Evolutionary conservation across 2,329 filamentous ascomycete genomes (phyloP).

Genomic region (Aspergillus felis): DNA sequence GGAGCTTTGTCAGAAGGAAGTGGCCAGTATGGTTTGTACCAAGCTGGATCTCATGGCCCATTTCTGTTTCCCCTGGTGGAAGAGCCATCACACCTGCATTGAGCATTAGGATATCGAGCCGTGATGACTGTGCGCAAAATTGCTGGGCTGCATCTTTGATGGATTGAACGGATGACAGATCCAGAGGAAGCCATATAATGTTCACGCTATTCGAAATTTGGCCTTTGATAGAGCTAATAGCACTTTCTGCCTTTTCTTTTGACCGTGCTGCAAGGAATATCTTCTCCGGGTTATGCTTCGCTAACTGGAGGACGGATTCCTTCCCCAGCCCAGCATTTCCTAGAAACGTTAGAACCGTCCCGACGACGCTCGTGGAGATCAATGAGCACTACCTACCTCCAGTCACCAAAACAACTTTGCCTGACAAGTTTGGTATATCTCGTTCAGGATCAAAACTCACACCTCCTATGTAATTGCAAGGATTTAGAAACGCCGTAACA

Average conservation of each 20-base stretch:
- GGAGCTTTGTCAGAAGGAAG: slow-evolving; percentile 33
- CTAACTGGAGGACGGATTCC: slow-evolving; percentile 39
- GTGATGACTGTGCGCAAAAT: too few relatives aligned
- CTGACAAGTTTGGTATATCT: slow-evolving; percentile 31
- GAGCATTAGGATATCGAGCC: slow-evolving; percentile 36
- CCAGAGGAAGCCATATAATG: slow-evolving; percentile 28
- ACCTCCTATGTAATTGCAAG: not conserved
- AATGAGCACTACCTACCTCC: too few relatives aligned
- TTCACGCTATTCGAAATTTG: slow-evolving; percentile 13
- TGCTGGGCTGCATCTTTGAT: too few relatives aligned
- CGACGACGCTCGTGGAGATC: too few relatives aligned
- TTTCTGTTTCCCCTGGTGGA: slow-evolving; percentile 29
- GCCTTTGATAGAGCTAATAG: slow-evolving; percentile 8
- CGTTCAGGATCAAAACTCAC: slow-evolving; percentile 27
- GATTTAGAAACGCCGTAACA: too few relatives aligned
- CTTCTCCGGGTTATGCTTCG: slow-evolving; percentile 38
- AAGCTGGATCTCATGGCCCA: slow-evolving; percentile 37
- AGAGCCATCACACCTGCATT: slow-evolving; percentile 44
- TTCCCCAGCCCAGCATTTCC: slow-evolving; percentile 49
- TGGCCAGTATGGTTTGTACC: slow-evolving; percentile 40
- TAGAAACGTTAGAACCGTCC: slow-evolving; percentile 23
- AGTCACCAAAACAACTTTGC: too few relatives aligned
- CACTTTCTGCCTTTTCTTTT: slow-evolving; percentile 13
- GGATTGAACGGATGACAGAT: slow-evolving; percentile 40
- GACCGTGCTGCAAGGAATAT: slow-evolving; percentile 38